A percentile compares a stretch with the other conserved stretches of the same genome.
Evolutionary conservation across 176 grass and related monocot species (phyloP).

Genomic region (Triticum turgidum): DNA sequence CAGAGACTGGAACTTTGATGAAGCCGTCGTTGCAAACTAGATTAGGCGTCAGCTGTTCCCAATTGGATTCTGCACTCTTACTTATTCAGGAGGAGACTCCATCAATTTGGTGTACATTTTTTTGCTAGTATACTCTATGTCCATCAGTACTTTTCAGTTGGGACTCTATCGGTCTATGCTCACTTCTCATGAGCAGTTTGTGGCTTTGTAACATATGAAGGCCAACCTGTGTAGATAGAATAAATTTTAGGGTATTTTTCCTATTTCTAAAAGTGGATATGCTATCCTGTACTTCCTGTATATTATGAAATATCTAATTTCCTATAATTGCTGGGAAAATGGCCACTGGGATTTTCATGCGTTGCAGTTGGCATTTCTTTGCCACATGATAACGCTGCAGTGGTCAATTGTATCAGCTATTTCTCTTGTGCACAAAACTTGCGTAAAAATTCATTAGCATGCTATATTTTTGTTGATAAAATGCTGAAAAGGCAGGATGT

Average conservation of each 20-base stretch:
- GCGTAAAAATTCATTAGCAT: neutral
- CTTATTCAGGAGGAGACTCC: constrained; percentile 28
- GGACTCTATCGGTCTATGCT: neutral
- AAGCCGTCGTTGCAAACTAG: constrained; percentile 54
- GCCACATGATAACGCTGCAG: neutral
- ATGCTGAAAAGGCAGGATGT: neutral
- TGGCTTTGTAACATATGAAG: constrained; percentile 5
- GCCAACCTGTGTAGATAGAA: constrained; percentile 11
- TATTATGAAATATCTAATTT: constrained; percentile 14
- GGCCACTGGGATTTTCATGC: neutral
- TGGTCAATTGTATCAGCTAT: neutral
- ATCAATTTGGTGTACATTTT: constrained; percentile 42
- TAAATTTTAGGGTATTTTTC: constrained; percentile 10
- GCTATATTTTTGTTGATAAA: neutral
- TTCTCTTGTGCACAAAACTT: neutral
- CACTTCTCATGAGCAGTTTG: constrained; percentile 9
- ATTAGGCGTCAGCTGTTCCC: constrained; percentile 14
- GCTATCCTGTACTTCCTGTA: constrained; percentile 21
- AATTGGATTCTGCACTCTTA: constrained; percentile 5
- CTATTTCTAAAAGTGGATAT: constrained; percentile 14
- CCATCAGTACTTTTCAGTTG: constrained; percentile 19
- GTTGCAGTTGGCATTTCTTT: neutral
- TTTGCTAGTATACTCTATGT: constrained; percentile 25
- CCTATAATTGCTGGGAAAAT: neutral
- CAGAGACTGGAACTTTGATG: constrained; percentile 95